These are phyloP conservation scores for Nigrograna mackinnonii DNA, from an alignment of 2,329 filamentous ascomycete genomes.

Conservation along the genomic window DNA sequence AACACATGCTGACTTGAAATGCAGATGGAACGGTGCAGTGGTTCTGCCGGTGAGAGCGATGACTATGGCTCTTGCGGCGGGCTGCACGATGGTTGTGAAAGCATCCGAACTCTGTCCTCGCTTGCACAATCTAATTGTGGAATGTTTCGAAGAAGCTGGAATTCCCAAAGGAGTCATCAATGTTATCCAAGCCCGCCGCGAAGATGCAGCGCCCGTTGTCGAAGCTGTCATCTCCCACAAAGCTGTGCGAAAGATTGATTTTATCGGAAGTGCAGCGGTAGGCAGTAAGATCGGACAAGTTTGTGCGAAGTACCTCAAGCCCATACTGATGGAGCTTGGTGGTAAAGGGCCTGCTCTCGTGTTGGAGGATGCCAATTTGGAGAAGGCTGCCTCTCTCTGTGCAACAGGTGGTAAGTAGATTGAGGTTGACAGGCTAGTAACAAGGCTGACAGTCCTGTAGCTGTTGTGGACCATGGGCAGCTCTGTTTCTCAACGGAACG, in stretches of 20 bases:
- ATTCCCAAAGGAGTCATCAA: conserved; percentile 75
- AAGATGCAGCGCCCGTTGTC: conserved; percentile 66
- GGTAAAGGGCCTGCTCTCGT: conserved; percentile 80
- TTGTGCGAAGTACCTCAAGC: conserved; percentile 75
- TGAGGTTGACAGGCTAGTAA: not conserved
- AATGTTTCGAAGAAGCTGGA: conserved; percentile 59
- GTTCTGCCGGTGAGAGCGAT: conserved; percentile 41
- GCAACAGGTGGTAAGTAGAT: conserved; percentile 17
- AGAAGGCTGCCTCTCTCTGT: conserved; percentile 22
- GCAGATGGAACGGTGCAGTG: conserved; percentile 54
- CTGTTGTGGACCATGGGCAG: conserved; percentile 58
- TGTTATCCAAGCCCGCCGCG: conserved; percentile 61
- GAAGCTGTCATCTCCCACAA: conserved; percentile 70
- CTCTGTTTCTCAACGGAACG: conserved; percentile 86
- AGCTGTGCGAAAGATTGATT: conserved; percentile 70
- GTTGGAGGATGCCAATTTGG: conserved; percentile 71
- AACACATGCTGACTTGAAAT: not conserved
- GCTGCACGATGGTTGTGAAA: conserved; percentile 44
- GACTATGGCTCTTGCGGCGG: conserved; percentile 60
- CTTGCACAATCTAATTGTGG: conserved; percentile 19
- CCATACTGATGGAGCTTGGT: conserved; percentile 76
- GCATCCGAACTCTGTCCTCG: conserved; percentile 29
- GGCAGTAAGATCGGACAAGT: conserved; percentile 70
- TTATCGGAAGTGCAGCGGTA: conserved; percentile 74
- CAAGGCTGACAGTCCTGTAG: conserved; percentile 3